A percentile compares a stretch with the other conserved stretches of the same genome.
These are phyloP conservation scores for baker's yeast (Saccharomyces cerevisiae) DNA, from an alignment of 805 yeast genomes.

Conservation along the genomic window DNA sequence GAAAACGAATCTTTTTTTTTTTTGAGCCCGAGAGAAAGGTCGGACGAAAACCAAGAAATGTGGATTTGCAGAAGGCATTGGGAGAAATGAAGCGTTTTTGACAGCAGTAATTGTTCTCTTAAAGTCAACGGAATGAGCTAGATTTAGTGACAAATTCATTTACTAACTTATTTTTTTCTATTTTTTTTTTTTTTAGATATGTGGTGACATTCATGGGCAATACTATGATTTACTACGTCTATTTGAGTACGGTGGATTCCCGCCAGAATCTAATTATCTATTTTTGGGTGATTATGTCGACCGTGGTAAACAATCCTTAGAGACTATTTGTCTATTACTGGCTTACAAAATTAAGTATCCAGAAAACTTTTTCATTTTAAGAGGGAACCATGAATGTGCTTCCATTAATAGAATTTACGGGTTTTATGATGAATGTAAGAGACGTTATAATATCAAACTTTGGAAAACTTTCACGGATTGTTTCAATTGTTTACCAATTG, in stretches of 20 bases:
- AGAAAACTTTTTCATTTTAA: slow-evolving; percentile 88
- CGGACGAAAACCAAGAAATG: neutral
- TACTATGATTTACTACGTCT: slow-evolving; percentile 91
- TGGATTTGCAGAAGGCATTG: neutral
- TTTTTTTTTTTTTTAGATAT: slow-evolving; percentile 37
- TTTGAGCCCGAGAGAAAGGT: neutral
- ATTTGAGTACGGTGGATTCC: slow-evolving; percentile 97
- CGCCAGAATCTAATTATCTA: slow-evolving; percentile 95
- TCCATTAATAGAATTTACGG: slow-evolving; percentile 97
- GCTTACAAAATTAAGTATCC: slow-evolving; percentile 98
- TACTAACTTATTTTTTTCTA: slow-evolving; percentile 6
- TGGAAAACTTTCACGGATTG: slow-evolving; percentile 99
- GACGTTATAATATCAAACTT: slow-evolving; percentile 94
- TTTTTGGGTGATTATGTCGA: slow-evolving; percentile 97
- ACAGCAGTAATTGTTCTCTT: neutral
- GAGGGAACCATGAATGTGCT: slow-evolving; percentile 99
- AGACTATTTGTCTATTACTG: slow-evolving; percentile 85
- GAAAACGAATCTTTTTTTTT: neutral
- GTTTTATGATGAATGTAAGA: slow-evolving; percentile 95
- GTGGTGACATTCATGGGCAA: slow-evolving; percentile 99
- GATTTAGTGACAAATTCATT: neutral
- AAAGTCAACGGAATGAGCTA: neutral
- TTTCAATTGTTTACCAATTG: slow-evolving; percentile 96
- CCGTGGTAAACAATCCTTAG: slow-evolving; percentile 95
- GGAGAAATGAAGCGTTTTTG: neutral